Evolutionary conservation across 345 rosid species (phyloP).

Genomic region (Eucalyptus curtisii): DNA sequence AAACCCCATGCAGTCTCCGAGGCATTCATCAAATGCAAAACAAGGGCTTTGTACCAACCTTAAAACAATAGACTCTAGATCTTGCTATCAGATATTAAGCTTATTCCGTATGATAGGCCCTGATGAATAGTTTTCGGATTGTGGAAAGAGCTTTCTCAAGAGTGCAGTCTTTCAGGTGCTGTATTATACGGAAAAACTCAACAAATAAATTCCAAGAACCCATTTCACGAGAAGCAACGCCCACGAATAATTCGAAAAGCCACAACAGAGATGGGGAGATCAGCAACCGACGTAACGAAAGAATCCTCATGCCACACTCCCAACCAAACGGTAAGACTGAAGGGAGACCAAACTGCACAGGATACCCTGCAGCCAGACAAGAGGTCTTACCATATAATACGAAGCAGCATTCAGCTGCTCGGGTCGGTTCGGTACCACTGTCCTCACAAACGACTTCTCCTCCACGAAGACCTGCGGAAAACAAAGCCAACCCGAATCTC

Average conservation of each 20-base stretch:
- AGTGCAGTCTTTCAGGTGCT: background rate
- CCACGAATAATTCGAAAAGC: background rate
- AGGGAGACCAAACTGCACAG: background rate
- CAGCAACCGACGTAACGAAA: background rate
- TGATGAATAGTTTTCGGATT: background rate
- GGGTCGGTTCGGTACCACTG: too few species aligned
- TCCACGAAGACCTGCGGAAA: too few species aligned
- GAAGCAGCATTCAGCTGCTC: too few species aligned
- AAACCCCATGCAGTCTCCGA: background rate
- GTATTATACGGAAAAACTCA: background rate
- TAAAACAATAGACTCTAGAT: background rate
- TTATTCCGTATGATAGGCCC: background rate
- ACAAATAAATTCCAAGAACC: background rate
- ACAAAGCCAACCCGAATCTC: too few species aligned
- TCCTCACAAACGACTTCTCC: too few species aligned
- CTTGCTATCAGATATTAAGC: background rate
- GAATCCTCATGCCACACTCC: background rate
- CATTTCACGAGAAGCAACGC: background rate
- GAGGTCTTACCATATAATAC: background rate
- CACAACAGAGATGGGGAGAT: background rate
- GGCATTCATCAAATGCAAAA: background rate
- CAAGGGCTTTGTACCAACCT: background rate
- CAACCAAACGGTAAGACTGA: background rate
- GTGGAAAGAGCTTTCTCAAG: background rate
- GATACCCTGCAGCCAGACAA: background rate